A percentile compares a stretch with the other conserved stretches of the same genome.
phyloP scores from a whole-genome alignment of 768 basidiomycete species.

The Boletus bicolor region DNA sequence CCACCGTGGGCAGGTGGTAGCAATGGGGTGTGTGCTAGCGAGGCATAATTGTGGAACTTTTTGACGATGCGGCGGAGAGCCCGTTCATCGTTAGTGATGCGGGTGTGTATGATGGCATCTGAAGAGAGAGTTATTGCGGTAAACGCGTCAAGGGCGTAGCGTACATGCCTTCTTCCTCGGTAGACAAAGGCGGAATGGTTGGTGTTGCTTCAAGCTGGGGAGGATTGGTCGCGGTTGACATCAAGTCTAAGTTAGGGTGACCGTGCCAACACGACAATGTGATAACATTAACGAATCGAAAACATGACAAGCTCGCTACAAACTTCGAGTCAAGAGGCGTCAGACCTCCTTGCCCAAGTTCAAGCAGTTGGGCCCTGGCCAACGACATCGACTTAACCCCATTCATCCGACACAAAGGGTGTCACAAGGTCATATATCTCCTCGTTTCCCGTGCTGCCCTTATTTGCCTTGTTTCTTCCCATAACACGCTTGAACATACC shows the following conservation, averaged over 20 bases:
- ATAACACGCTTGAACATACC: conserved; percentile 63
- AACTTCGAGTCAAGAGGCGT: not conserved
- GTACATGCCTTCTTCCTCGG: conserved; percentile 61
- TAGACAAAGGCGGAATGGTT: conserved; percentile 44
- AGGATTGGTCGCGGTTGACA: conserved; percentile 4
- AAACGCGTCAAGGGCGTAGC: conserved; percentile 8
- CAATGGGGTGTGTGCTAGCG: conserved; percentile 49
- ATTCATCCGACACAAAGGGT: conserved; percentile 76
- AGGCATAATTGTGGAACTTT: conserved; percentile 73
- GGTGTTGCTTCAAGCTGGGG: conserved; percentile 10
- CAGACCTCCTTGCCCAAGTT: not conserved
- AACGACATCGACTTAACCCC: conserved; percentile 42
- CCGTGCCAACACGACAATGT: not conserved
- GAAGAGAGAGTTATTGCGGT: conserved; percentile 7
- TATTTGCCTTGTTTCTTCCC: conserved; percentile 44
- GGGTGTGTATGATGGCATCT: conserved; percentile 79
- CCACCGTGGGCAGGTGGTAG: conserved; percentile 30
- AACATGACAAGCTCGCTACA: not conserved
- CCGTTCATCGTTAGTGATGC: conserved; percentile 81
- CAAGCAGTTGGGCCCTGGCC: not conserved
- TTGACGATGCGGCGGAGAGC: conserved; percentile 74
- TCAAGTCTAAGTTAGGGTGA: not conserved
- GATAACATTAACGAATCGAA: not conserved
- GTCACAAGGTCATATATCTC: conserved; percentile 82
- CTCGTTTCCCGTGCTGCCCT: conserved; percentile 58